A percentile compares a stretch with the other conserved stretches of the same genome.
Conservation (phyloP, 768 basidiomycete species). For the Auricularia sp. region DNA sequence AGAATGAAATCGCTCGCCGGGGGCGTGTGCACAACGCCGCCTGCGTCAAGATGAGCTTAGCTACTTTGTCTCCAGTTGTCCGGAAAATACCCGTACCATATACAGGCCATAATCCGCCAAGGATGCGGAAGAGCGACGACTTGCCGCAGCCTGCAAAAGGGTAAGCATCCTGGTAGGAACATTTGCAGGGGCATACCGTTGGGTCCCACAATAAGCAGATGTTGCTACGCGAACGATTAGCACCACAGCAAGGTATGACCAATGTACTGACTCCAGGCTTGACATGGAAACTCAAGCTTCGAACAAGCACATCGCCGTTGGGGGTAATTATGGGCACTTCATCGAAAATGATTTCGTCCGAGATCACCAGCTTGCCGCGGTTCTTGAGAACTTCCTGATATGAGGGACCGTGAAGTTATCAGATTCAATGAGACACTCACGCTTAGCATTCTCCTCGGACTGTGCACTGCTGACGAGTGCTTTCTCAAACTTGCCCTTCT, state of each 20-base stretch:
- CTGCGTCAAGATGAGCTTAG: constrained; percentile 11
- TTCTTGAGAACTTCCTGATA: constrained; percentile 55
- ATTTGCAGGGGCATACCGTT: constrained; percentile 47
- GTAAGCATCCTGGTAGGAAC: neutral
- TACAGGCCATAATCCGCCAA: constrained; percentile 94
- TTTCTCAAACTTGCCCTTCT: constrained; percentile 80
- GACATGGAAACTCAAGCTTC: constrained; percentile 77
- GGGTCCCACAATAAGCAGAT: constrained; percentile 86
- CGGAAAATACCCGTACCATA: constrained; percentile 34
- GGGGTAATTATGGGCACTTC: constrained; percentile 93
- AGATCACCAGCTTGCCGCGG: constrained; percentile 69
- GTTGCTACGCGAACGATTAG: constrained; percentile 46
- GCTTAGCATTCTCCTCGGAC: constrained; percentile 59
- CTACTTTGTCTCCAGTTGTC: neutral
- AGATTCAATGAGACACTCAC: neutral
- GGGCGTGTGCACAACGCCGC: constrained; percentile 83
- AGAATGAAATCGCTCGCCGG: constrained; percentile 81
- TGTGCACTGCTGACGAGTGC: constrained; percentile 67
- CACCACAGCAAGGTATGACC: constrained; percentile 10
- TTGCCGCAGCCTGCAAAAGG: constrained; percentile 62
- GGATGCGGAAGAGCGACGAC: constrained; percentile 87
- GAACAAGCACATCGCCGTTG: constrained; percentile 86
- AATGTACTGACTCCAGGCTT: constrained; percentile 60
- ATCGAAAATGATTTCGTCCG: constrained; percentile 86
- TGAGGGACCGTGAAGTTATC: neutral